Evolutionary conservation across 805 yeast genomes (phyloP), one percentile per base, ranked within the genome.

Genomic region (Teunomyces cretensis): DNA sequence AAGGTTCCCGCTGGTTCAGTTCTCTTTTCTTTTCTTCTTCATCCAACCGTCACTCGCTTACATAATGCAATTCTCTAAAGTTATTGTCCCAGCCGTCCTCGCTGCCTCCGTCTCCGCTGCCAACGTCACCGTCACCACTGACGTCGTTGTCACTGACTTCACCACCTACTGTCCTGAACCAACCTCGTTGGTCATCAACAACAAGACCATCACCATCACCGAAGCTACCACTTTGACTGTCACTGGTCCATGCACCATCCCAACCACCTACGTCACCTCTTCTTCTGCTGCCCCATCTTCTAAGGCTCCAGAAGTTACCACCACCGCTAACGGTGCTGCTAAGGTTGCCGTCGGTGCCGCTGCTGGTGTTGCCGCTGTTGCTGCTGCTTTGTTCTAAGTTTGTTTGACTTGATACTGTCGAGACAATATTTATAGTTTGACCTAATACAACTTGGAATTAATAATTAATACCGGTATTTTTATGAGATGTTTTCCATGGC

Each of bases 91-190:
- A 53, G 61, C 76, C 49, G 73, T 78, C 60, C 57, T 72, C 48
- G 78, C 77, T 52, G 58, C 70, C 48, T 54, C 62, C 49, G 76
- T 64, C 53, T 70, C 72, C 62, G 69, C 77, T 47, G 60, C 57
- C 48, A 74, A 76, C 70, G 69, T 72, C 54, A 68, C 79, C 52
- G 72, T 78, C 62, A 63, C 75, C 66, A 72, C 79, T 54, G 76
- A 78, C 52, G 56, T 68, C 45, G 83, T 81, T 51, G 88, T 84
- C 62, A 81, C 88, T 60, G 84, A 74, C 61, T 78, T 73, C 79
- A 81, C 86, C 71, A 86, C 95, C 58, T 86, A 83, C 85, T 87
- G 95, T 72, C 95, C 96, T 66, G 72, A 61, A 52, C 70, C 95
- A 42, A 88, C 96, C 57, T 69, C 77, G 49, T 59, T 87, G 49